These are phyloP conservation scores for Penicillium ucsense DNA, from an alignment of 495 filamentous ascomycete species.

Conservation along the genomic window DNA sequence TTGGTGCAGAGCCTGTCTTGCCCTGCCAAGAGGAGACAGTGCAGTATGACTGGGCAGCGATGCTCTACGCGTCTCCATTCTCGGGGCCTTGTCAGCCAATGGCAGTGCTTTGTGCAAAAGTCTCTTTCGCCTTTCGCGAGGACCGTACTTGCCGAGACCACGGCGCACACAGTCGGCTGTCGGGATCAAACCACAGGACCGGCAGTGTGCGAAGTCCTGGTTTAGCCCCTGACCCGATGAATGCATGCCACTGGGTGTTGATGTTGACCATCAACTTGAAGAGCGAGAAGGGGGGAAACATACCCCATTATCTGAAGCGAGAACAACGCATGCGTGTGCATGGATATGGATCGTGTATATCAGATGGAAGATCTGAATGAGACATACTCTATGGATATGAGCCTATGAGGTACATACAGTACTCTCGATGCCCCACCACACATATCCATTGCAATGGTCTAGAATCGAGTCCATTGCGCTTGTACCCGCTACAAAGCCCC, in stretches of 20 bases:
- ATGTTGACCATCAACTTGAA: too few relatives aligned
- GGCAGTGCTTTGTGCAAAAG: not conserved
- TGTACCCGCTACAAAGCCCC: not conserved
- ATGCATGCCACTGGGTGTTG: too few relatives aligned
- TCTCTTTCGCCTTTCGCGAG: not conserved
- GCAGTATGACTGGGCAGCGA: not conserved
- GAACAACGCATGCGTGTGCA: too few relatives aligned
- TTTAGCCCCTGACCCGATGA: not conserved
- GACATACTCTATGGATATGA: too few relatives aligned
- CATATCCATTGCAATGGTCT: not conserved
- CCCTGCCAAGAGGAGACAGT: slow-evolving; percentile 1
- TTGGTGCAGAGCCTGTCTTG: not conserved
- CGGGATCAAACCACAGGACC: slow-evolving; percentile 1
- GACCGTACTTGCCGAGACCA: not conserved
- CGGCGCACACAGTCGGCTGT: slow-evolving; percentile 3
- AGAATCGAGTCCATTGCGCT: slow-evolving; percentile 2
- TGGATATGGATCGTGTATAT: too few relatives aligned
- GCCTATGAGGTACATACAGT: too few relatives aligned
- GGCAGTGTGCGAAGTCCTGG: not conserved
- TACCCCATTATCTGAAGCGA: not conserved
- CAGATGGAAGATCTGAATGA: too few relatives aligned
- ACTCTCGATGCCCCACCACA: too few relatives aligned
- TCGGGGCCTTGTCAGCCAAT: not conserved
- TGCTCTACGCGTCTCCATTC: not conserved
- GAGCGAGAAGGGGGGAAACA: not conserved